phyloP scores from a whole-genome alignment of 306 rosid genomes.

The Trichosanthes cucumerina region DNA sequence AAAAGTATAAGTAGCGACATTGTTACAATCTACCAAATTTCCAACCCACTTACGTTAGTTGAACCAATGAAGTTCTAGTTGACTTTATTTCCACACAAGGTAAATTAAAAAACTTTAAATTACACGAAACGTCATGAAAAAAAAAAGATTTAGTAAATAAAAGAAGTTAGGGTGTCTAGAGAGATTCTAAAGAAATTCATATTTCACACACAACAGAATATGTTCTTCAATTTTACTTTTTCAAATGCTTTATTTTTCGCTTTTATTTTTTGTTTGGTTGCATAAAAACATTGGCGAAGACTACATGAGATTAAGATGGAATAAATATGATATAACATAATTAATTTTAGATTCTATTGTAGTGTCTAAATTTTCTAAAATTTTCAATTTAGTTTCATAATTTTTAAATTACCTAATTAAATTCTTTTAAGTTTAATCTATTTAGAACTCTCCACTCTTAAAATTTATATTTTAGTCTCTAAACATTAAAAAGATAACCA shows the following conservation, averaged over 20 bases:
- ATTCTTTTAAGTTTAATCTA: too few species aligned
- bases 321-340: neutral
- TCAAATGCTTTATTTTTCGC: neutral
- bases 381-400: too few species aligned
- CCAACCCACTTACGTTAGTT: neutral
- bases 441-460: too few species aligned
- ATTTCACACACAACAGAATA: neutral
- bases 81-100: neutral
- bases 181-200: too few species aligned
- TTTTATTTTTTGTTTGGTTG: neutral
- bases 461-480: too few species aligned
- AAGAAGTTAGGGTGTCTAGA: neutral
- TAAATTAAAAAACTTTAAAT: too few species aligned
- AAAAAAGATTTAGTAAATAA: neutral
- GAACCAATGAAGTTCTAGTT: neutral
- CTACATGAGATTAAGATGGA: too few species aligned
- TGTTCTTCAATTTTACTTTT: neutral
- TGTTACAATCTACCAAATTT: neutral
- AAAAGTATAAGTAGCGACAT: too few species aligned
- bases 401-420: too few species aligned
- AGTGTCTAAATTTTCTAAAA: too few species aligned
- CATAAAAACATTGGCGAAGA: neutral
- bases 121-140: too few species aligned
- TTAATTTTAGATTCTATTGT: neutral
- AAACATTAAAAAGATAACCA: too few species aligned